phyloP scores from a whole-genome alignment of 164 flowering plant species.

The Aristolochia fimbriata region DNA sequence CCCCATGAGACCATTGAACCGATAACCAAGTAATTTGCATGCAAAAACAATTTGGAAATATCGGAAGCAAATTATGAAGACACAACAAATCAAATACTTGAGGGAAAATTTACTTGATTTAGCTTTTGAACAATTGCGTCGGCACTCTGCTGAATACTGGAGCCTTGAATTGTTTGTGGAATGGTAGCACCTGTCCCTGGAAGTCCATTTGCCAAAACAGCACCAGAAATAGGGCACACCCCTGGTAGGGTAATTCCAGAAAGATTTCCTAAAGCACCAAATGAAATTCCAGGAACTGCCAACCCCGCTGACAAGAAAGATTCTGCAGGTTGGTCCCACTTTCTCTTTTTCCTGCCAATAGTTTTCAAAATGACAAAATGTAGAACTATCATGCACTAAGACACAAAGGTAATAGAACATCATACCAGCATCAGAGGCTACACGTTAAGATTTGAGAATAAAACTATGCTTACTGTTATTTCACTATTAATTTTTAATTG shows the following conservation, averaged over 20 bases:
- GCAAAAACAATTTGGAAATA: neutral
- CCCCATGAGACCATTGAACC: too few relatives aligned
- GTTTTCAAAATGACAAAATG: neutral
- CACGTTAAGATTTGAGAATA: neutral
- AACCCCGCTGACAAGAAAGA: constrained; percentile 46
- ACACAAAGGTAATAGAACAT: neutral
- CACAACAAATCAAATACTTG: too few relatives aligned
- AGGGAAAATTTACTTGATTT: constrained; percentile 33
- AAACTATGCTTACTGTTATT: too few relatives aligned
- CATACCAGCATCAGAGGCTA: neutral
- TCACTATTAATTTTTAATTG: too few relatives aligned
- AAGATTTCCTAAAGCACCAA: constrained; percentile 28
- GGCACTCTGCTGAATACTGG: constrained; percentile 34
- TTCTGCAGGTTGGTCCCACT: constrained; percentile 98
- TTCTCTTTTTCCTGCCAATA: constrained; percentile 69
- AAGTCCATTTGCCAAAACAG: constrained; percentile 22
- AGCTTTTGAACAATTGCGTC: constrained; percentile 35
- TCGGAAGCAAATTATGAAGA: neutral
- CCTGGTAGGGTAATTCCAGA: constrained; percentile 34
- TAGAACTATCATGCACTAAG: neutral
- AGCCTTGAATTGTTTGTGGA: constrained; percentile 25
- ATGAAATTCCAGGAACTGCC: constrained; percentile 39
- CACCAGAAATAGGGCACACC: constrained; percentile 20
- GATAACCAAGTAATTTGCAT: neutral
- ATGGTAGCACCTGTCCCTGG: constrained; percentile 19